Base-by-base conservation (phyloP, 1,139 yeast genomes). In the Diutina catenulata region DNA sequence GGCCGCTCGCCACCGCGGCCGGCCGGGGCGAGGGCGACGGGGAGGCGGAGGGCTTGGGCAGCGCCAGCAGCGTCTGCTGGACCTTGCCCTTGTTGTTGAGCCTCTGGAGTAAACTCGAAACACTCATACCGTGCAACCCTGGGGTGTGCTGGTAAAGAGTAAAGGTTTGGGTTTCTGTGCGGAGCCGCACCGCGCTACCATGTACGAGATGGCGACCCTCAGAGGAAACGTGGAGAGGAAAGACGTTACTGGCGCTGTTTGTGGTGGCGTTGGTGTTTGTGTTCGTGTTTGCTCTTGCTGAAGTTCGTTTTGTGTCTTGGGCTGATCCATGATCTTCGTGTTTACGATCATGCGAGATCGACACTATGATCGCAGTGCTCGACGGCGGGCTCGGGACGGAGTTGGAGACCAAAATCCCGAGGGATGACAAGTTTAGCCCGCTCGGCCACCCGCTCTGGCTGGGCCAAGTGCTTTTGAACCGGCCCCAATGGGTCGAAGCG, bases 401-500 rank as follows among this genome's bases (percentile, higher is more conserved):
- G 14, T 15, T 31, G 4, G 35, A 31, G 22, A 21, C 20, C n/a
- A 13, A 16, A n/a, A 21, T 31, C 18, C 16, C 24, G 4, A 20
- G 14, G 10, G 35, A 31, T 20, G 35, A 31, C 10, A 24, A 24
- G 5, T 15, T 21, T 4, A 20, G 14, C 35, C 35, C 35, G 13
- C 14, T 31, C 14, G 35, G 35, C 9, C 15, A 37, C 37, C 64
- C 66, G 4, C 57, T 80, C 14, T 80, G 88, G 91, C 74, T 83
- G 2, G 79, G 80, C 1, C 54, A 63, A 40, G 70, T 74, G 0
- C 59, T 78, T 28, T 35, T 46, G 28, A 41, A 37, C 5, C 42
- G 42, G 28, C 47, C 49, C 4, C 37, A 41, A 2, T 39, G 39
- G 33, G 39, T 46, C 33, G 40, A 42, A 7, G 47, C 57, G n/a